A percentile compares a stretch with the other conserved stretches of the same genome.
Evolutionary conservation across 371 early-diverging fungal genomes (phyloP).

Genomic region (Mucor sp.): DNA sequence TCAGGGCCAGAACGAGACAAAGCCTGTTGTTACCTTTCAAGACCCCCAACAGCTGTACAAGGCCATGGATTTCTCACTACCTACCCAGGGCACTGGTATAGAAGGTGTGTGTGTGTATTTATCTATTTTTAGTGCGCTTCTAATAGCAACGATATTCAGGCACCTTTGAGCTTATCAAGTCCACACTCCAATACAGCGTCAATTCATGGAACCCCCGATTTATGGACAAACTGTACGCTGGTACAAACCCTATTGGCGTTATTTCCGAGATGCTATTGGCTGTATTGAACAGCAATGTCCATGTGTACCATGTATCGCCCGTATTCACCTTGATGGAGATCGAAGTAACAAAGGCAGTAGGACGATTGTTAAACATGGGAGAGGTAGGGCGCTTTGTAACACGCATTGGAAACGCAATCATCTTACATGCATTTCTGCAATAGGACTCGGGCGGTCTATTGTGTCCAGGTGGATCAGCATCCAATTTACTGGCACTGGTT

Average conservation of each 20-base stretch:
- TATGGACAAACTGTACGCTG: slow-evolving; percentile 86
- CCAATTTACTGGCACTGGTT: slow-evolving; percentile 81
- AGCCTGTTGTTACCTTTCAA: slow-evolving; percentile 49
- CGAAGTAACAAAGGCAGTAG: slow-evolving; percentile 60
- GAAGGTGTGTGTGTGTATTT: slow-evolving; percentile 49
- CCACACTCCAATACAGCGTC: slow-evolving; percentile 59
- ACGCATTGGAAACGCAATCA: background rate
- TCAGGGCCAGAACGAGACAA: slow-evolving; percentile 42
- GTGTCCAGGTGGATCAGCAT: slow-evolving; percentile 82
- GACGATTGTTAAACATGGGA: slow-evolving; percentile 60
- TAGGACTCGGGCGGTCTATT: slow-evolving; percentile 68
- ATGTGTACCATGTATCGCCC: slow-evolving; percentile 83
- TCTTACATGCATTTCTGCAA: background rate
- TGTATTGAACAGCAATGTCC: slow-evolving; percentile 80
- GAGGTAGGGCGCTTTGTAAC: slow-evolving; percentile 31
- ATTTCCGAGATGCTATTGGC: slow-evolving; percentile 75
- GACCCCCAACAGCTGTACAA: slow-evolving; percentile 56
- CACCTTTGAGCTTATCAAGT: slow-evolving; percentile 56
- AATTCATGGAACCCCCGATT: slow-evolving; percentile 80
- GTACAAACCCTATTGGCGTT: slow-evolving; percentile 80
- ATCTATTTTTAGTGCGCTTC: background rate
- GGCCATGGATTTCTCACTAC: slow-evolving; percentile 54
- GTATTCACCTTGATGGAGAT: slow-evolving; percentile 78
- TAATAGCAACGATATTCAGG: slow-evolving; percentile 22
- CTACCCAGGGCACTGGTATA: slow-evolving; percentile 51